A percentile compares a stretch with the other conserved stretches of the same genome.
Conservation (phyloP, 1,284 basidiomycete genomes). For the Leccinum fallax region DNA sequence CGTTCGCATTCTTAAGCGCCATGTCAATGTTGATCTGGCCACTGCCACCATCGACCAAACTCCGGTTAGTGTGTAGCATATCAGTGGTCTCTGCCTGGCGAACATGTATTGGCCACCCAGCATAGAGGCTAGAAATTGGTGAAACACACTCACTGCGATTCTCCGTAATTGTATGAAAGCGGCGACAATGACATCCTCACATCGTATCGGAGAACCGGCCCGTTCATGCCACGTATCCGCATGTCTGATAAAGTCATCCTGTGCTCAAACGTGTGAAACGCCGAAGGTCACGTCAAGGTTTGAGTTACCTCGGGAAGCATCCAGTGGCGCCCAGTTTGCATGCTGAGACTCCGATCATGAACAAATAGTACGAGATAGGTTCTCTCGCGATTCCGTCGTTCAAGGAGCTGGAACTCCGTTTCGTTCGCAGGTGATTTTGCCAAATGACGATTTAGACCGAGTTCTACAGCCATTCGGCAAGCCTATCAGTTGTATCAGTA, state of each 20-base stretch:
- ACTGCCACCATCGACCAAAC: slow-evolving; percentile 45
- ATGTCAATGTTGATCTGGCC: slow-evolving; percentile 70
- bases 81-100: slow-evolving; percentile 74
- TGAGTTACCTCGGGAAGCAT: slow-evolving; percentile 70
- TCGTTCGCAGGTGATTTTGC: slow-evolving; percentile 56
- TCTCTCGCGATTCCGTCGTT: slow-evolving; percentile 79
- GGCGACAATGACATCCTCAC: slow-evolving; percentile 77
- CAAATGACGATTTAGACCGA: slow-evolving; percentile 71
- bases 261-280: slow-evolving; percentile 14
- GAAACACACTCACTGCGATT: slow-evolving; percentile 59
- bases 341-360: slow-evolving; percentile 80
- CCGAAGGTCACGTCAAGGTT: slow-evolving; percentile 1
- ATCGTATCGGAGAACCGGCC: slow-evolving; percentile 54
- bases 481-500: slow-evolving; percentile 47
- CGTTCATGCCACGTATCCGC: slow-evolving; percentile 70
- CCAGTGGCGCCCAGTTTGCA: slow-evolving; percentile 81
- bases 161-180: slow-evolving; percentile 74
- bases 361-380: slow-evolving; percentile 83
- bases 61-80: slow-evolving; percentile 61
- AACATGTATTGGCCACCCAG: slow-evolving; percentile 11
- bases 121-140: neutral
- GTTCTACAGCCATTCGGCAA: slow-evolving; percentile 84
- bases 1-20: slow-evolving; percentile 69
- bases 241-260: slow-evolving; percentile 69
- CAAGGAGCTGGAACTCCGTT: slow-evolving; percentile 61